Base-by-base conservation (phyloP, 768 basidiomycete genomes). In the Dacryopinax spathularia region DNA sequence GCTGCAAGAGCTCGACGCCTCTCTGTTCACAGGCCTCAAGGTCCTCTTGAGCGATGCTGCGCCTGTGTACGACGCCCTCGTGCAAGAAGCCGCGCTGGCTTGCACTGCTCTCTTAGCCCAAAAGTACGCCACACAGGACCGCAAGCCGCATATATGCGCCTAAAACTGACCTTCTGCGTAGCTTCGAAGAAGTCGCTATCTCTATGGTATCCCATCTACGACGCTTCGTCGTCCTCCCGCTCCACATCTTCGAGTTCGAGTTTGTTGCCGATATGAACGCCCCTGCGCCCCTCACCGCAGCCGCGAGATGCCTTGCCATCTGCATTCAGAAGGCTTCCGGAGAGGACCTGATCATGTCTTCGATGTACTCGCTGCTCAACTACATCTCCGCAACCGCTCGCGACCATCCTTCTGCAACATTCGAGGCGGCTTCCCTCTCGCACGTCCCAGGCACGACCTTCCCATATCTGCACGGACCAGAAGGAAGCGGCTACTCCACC, bases 291-390 rank as follows among this genome's bases (percentile, higher is more conserved):
- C 77, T 96, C 16, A 80, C 81, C 22, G 89, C 92, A 0, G 91
- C 93, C 12, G 91, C 93, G 1, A 91, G 89, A 72, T 92, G 91
- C 68, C 80, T 97, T 33, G 89, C 91, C 1, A 77, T 91, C 44
- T 96, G 93, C 73, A 87, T 98, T 65, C 61, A 92, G 90, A 77
- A 91, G 36, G 85, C 89, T 16, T 87, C 89, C 16, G 89, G 89
- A 41, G 89, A 92, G 67, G 92, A 93, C 70, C 81, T 92, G 35
- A 81, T 89, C 71, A 86, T 93, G 82, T 97, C 94, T 2, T 91
- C 93, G 68, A 88, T 97, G 85, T 97, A 98, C 73, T 96, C 95
- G 3, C 81, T 98, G 13, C 80, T 98, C 65, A 97, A 98, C 72
- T 88, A 89, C 72, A 87, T 97, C 65, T 84, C 89, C 1, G 84